Evolutionary conservation across 352 stramenopile species (phyloP).

Genomic region (Phytophthora crassamura): DNA sequence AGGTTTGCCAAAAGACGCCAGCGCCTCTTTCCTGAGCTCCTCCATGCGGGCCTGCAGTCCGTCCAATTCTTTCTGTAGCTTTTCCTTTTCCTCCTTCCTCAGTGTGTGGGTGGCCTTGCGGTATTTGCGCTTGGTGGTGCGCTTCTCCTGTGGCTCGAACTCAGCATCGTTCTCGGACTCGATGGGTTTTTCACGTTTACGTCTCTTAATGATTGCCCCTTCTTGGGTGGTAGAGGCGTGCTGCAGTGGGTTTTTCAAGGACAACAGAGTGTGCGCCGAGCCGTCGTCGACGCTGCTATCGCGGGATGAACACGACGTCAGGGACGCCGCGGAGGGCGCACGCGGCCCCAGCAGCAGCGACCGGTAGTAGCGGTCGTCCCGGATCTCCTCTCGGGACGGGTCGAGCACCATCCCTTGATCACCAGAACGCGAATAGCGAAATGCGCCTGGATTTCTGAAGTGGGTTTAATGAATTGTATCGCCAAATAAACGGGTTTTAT

Average conservation of each 20-base stretch:
- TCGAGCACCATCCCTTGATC: slow-evolving; percentile 15
- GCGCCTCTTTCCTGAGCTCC: slow-evolving; percentile 34
- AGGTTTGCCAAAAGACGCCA: slow-evolving; percentile 28
- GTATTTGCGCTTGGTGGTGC: slow-evolving; percentile 34
- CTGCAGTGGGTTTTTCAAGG: slow-evolving; percentile 17
- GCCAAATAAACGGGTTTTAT: neutral
- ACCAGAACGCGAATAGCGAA: slow-evolving; percentile 3
- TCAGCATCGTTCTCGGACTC: slow-evolving; percentile 16
- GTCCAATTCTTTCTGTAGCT: slow-evolving; percentile 30
- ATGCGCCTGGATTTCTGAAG: neutral
- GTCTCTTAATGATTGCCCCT: slow-evolving; percentile 9
- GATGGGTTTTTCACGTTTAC: slow-evolving; percentile 14
- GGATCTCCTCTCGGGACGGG: slow-evolving; percentile 27
- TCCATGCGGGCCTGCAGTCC: slow-evolving; percentile 30
- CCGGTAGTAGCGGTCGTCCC: slow-evolving; percentile 39
- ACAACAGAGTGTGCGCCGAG: slow-evolving; percentile 31
- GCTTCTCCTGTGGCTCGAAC: slow-evolving; percentile 6
- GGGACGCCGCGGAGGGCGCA: slow-evolving; percentile 5
- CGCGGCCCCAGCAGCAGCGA: slow-evolving; percentile 33
- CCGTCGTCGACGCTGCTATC: slow-evolving; percentile 16
- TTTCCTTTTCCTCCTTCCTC: slow-evolving; percentile 47
- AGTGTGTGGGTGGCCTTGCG: slow-evolving; percentile 47
- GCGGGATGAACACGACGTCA: slow-evolving; percentile 1
- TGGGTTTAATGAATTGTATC: slow-evolving; percentile 11
- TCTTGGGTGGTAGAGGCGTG: slow-evolving; percentile 1